A percentile compares a stretch with the other conserved stretches of the same genome.
These are phyloP conservation scores for Candida silvatica DNA, from an alignment of 805 yeast genomes.

Conservation along the genomic window DNA sequence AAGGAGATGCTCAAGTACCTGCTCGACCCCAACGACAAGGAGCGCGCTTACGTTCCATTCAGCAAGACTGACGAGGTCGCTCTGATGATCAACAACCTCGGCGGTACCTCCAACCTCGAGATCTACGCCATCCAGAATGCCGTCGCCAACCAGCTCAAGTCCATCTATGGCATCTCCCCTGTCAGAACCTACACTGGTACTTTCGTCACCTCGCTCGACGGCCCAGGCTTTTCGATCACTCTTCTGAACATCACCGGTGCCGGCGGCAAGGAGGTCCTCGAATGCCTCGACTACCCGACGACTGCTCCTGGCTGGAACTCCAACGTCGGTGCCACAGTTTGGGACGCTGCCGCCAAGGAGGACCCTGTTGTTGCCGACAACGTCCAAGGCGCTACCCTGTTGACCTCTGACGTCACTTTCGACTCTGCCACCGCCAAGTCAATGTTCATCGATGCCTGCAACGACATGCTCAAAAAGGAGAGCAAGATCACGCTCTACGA, in stretches of 20 bases:
- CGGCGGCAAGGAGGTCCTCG: slow-evolving; percentile 35
- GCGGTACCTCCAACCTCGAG: slow-evolving; percentile 82
- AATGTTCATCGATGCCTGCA: slow-evolving; percentile 41
- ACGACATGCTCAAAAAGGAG: slow-evolving; percentile 51
- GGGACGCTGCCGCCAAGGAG: slow-evolving; percentile 10
- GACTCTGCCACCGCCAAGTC: slow-evolving; percentile 21
- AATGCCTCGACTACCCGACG: slow-evolving; percentile 61
- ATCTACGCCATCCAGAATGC: slow-evolving; percentile 62
- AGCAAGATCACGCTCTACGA: slow-evolving; percentile 81
- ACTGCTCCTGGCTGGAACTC: slow-evolving; percentile 80
- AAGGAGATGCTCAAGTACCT: slow-evolving; percentile 53
- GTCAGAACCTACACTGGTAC: slow-evolving; percentile 66
- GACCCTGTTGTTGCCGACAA: slow-evolving; percentile 22
- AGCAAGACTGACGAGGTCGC: slow-evolving; percentile 50
- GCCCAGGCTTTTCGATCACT: slow-evolving; percentile 87
- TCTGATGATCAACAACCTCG: slow-evolving; percentile 74
- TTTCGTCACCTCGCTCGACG: slow-evolving; percentile 82
- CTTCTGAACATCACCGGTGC: slow-evolving; percentile 60
- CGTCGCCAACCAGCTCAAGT: slow-evolving; percentile 42
- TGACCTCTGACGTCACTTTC: slow-evolving; percentile 18
- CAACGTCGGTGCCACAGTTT: slow-evolving; percentile 20
- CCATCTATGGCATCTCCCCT: slow-evolving; percentile 50
- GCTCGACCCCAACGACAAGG: slow-evolving; percentile 54
- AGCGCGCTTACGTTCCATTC: slow-evolving; percentile 76
- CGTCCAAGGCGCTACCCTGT: slow-evolving; percentile 12